Evolutionary conservation across 164 flowering plant species (phyloP).

Genomic region (Aristolochia fimbriata): DNA sequence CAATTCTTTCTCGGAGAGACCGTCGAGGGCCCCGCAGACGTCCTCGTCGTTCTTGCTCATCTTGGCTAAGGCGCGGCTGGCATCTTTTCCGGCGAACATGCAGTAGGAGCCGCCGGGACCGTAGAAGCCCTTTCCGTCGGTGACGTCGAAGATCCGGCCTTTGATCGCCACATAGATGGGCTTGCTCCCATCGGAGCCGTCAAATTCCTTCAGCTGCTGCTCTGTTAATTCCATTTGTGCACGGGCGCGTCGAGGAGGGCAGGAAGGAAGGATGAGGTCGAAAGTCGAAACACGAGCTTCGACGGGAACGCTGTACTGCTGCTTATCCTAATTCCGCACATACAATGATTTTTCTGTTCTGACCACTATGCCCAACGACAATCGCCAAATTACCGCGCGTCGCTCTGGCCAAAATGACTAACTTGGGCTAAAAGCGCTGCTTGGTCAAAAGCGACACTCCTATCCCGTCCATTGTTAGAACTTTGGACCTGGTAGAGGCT

Average conservation of each 20-base stretch:
- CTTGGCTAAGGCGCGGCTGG: slow-evolving; percentile 85
- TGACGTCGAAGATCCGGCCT: slow-evolving; percentile 79
- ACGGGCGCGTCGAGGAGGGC: background rate
- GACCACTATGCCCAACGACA: too few species aligned
- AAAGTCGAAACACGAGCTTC: too few species aligned
- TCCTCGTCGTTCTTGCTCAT: slow-evolving; percentile 94
- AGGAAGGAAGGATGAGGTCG: too few species aligned
- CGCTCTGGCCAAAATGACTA: too few species aligned
- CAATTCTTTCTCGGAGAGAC: slow-evolving; percentile 77
- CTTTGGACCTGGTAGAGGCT: too few species aligned
- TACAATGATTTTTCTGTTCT: too few species aligned
- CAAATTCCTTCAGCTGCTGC: slow-evolving; percentile 47
- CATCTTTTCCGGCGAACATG: slow-evolving; percentile 88
- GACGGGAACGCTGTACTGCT: too few species aligned
- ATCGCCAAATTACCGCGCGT: too few species aligned
- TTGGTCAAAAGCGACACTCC: too few species aligned
- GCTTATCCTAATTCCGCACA: too few species aligned
- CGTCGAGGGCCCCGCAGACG: slow-evolving; percentile 48
- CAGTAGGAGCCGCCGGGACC: slow-evolving; percentile 88
- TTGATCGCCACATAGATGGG: slow-evolving; percentile 82
- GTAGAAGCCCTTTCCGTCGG: slow-evolving; percentile 70
- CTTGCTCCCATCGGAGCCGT: slow-evolving; percentile 66
- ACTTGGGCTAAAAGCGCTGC: too few species aligned
- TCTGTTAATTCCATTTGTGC: slow-evolving; percentile 46
- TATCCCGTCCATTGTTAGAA: too few species aligned